Evolutionary conservation across 2,329 filamentous ascomycete species (phyloP), one percentile per base, ranked within the genome.

Genomic region (Fusarium succisae): DNA sequence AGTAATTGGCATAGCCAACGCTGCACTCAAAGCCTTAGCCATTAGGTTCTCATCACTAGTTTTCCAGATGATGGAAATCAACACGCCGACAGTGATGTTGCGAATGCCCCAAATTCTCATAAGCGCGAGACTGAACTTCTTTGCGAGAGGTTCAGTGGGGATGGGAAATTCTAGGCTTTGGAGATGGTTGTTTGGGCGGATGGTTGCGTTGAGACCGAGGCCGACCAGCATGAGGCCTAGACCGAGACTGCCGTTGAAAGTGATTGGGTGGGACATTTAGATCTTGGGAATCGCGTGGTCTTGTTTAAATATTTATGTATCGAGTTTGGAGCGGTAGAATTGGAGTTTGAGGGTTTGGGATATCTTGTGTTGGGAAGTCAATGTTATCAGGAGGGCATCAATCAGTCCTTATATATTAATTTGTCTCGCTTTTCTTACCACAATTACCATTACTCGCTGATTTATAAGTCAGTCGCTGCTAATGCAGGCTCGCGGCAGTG

Each of bases 81-180:
- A 11, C 4, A 51, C 32, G 6, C 68, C 68, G 17, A 70, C 54
- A 0, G 68, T 50, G 22, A 70, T 70, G 9, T 70, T 70, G 1
- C 68, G 59, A 12, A 70, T 55, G 10, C 68, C 66, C 68, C 68
- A 70, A 4, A 70, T 66, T 2, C 20, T 50, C 68, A 70, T 70
- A 0, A 70, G 43, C 1, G 68, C 68, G 10, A 41, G 38, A 17
- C 66, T 65, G 18, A 70, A 66, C 14, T 56, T 70, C 5, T 50
- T 70, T 6, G 68, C 68, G 1, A 50, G 32, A 3, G 66, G 43
- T 6, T 70, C 68, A 17, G 62, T 60, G 1, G 66, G 68, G 2
- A 70, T 10, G 1, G 68, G 66, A 13, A 70, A 70, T 13, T 66
- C 54, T 4, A 70, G 66, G 30, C 10, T 8, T 11, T 38, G 38